A percentile compares a stretch with the other conserved stretches of the same genome.
These are phyloP conservation scores for Candida nanaspora DNA, from an alignment of 805 yeast genomes.

Conservation along the genomic window DNA sequence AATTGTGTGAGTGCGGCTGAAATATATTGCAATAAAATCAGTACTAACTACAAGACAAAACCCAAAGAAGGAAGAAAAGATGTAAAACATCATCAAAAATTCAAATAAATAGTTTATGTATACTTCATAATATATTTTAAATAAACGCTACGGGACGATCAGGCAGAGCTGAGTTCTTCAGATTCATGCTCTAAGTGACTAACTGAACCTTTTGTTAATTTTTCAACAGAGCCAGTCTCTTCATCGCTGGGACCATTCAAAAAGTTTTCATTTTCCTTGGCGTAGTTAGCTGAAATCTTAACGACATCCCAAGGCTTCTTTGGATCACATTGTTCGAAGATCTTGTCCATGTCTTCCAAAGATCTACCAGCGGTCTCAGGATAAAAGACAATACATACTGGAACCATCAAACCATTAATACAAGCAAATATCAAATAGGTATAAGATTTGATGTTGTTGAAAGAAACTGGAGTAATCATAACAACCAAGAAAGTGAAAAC, in stretches of 20 bases:
- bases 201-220: not conserved
- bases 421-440: slow-evolving; percentile 33
- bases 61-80: no score
- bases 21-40: no score
- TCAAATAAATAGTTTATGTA: no score
- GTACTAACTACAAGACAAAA: no score
- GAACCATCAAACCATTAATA: slow-evolving; percentile 25
- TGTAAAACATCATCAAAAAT: no score
- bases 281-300: slow-evolving; percentile 11
- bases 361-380: slow-evolving; percentile 35
- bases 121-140: no score
- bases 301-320: slow-evolving; percentile 30
- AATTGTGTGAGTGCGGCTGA: no score
- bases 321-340: slow-evolving; percentile 17
- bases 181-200: not conserved
- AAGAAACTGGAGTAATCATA: slow-evolving; percentile 33
- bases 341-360: slow-evolving; percentile 35
- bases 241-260: not conserved
- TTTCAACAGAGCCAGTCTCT: not conserved
- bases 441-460: slow-evolving; percentile 26
- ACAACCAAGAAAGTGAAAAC: slow-evolving; percentile 43
- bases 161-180: not conserved
- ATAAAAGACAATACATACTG: slow-evolving; percentile 26
- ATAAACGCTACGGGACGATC: no score
- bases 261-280: not conserved